Evolutionary conservation across 805 yeast genomes (phyloP).

Genomic region (Phaffomyces antillensis): DNA sequence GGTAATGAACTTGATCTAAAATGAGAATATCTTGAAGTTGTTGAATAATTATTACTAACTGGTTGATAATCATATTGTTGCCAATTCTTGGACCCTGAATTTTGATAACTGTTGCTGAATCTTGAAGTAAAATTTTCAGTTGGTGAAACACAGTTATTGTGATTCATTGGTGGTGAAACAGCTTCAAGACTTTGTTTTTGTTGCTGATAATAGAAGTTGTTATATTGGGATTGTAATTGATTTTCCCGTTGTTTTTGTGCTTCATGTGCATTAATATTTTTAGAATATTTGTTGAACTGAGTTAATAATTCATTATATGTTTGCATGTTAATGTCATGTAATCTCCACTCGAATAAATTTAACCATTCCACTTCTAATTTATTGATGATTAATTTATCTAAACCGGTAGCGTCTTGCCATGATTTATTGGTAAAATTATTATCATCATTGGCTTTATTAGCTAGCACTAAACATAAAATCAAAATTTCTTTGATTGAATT

Average conservation of each 20-base stretch:
- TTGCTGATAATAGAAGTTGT: slow-evolving; percentile 5
- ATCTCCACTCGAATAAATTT: slow-evolving; percentile 48
- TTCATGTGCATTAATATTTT: slow-evolving; percentile 17
- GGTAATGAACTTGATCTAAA: slow-evolving; percentile 14
- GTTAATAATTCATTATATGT: slow-evolving; percentile 17
- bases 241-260: slow-evolving; percentile 13
- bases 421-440: slow-evolving; percentile 92
- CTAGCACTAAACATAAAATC: slow-evolving; percentile 67
- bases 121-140: slow-evolving; percentile 8
- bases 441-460: slow-evolving; percentile 94
- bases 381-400: slow-evolving; percentile 55
- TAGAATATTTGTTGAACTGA: slow-evolving; percentile 21
- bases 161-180: slow-evolving; percentile 17
- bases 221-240: slow-evolving; percentile 6
- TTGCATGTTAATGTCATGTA: slow-evolving; percentile 31
- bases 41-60: slow-evolving; percentile 2
- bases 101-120: slow-evolving; percentile 8
- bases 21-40: slow-evolving; percentile 9
- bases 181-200: slow-evolving; percentile 8
- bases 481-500: slow-evolving; percentile 45
- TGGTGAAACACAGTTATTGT: slow-evolving; percentile 11
- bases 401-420: slow-evolving; percentile 94
- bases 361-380: slow-evolving; percentile 68
- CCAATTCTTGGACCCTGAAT: slow-evolving; percentile 1
- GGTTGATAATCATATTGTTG: slow-evolving; percentile 1